phyloP scores from a whole-genome alignment of 2,329 filamentous ascomycete species.

The Ophidiomyces ophidiicola region DNA sequence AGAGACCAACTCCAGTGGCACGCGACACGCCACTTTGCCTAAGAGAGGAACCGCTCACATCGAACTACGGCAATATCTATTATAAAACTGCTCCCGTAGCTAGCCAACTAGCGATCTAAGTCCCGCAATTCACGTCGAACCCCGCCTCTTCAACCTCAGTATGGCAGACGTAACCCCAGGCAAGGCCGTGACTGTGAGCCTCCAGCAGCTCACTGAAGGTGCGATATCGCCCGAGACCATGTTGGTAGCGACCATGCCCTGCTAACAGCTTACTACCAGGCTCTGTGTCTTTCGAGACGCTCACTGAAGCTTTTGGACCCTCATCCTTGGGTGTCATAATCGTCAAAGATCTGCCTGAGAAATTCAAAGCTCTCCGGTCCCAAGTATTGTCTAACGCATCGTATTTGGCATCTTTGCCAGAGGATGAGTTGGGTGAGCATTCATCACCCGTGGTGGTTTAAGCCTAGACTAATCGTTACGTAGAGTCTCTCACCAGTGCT shows the following conservation, averaged over 20 bases:
- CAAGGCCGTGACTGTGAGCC: slow-evolving; percentile 37
- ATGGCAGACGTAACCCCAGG: too few species aligned
- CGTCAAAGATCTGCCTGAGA: slow-evolving; percentile 68
- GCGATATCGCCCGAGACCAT: background rate
- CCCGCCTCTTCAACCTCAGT: too few species aligned
- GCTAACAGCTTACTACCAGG: slow-evolving; percentile 16
- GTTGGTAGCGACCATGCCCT: background rate
- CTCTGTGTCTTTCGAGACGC: slow-evolving; percentile 32
- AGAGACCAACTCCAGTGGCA: too few species aligned
- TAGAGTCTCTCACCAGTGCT: slow-evolving; percentile 33
- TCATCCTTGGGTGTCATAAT: slow-evolving; percentile 83
- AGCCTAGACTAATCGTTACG: slow-evolving; percentile 32
- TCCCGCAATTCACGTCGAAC: too few species aligned
- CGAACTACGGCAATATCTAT: too few species aligned
- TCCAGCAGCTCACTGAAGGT: slow-evolving; percentile 40
- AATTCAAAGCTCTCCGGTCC: slow-evolving; percentile 60
- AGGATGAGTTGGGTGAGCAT: slow-evolving; percentile 54
- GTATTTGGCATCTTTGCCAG: slow-evolving; percentile 70
- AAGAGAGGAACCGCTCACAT: too few species aligned
- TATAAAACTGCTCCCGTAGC: too few species aligned
- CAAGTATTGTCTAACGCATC: slow-evolving; percentile 74
- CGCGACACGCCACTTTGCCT: too few species aligned
- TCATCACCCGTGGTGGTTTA: slow-evolving; percentile 32
- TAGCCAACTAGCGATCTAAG: too few species aligned
- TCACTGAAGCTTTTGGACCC: slow-evolving; percentile 67